A percentile compares a stretch with the other conserved stretches of the same genome.
phyloP scores from a whole-genome alignment of 2,329 filamentous ascomycete genomes.

The Fusarium floridanum region DNA sequence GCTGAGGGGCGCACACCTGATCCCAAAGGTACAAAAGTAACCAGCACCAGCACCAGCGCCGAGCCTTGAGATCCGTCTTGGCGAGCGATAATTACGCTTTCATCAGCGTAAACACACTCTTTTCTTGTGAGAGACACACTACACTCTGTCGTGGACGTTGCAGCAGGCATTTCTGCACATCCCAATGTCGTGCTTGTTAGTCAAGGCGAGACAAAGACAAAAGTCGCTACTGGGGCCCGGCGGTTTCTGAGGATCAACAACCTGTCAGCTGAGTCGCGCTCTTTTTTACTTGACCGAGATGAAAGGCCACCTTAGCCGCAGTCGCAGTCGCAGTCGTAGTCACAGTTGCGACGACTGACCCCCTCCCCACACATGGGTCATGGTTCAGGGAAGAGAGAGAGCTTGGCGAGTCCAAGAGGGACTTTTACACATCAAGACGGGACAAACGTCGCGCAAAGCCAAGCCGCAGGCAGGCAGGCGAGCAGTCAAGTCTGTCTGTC shows the following conservation, averaged over 20 bases:
- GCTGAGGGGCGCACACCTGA: constrained; percentile 38
- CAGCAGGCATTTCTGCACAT: not conserved
- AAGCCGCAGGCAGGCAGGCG: not conserved
- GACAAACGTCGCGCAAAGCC: not conserved
- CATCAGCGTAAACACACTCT: not conserved
- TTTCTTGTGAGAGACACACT: not conserved
- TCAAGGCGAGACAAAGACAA: not conserved
- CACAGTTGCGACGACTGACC: not conserved
- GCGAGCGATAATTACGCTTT: constrained; percentile 21
- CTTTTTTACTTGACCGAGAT: constrained; percentile 16
- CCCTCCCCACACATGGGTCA: not conserved
- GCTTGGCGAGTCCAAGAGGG: constrained; percentile 1
- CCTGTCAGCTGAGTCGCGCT: not conserved
- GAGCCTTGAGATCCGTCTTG: constrained; percentile 37
- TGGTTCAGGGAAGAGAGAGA: not conserved
- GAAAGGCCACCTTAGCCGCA: constrained; percentile 6
- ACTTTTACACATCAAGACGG: constrained; percentile 3
- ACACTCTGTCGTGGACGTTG: constrained; percentile 3
- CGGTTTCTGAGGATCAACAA: not conserved
- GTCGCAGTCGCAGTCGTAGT: not conserved
- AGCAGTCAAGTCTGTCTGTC: not conserved
- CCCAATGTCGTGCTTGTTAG: not conserved
- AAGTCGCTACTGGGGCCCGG: not conserved
- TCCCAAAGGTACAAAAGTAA: constrained; percentile 13
- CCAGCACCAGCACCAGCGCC: constrained; percentile 6